Evolutionary conservation across 177 flowering plant genomes (phyloP), one percentile per base, ranked within the genome.

Genomic region (Tripterygium wilfordii): DNA sequence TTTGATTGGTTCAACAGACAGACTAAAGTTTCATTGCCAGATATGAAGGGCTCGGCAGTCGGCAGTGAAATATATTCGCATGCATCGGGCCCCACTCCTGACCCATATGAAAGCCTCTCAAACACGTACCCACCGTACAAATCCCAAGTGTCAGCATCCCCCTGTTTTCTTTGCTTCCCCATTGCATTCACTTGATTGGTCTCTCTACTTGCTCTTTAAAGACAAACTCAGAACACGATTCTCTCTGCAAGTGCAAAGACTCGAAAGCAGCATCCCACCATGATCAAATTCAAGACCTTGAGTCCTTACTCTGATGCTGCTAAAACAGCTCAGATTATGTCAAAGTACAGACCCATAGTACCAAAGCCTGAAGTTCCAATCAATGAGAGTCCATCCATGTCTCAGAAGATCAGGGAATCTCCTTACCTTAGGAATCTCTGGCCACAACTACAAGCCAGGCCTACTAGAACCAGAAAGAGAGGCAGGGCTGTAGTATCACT

Each of bases 301-400:
- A 69, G 59, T 50, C 62, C 77, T 35, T 65, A 69, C 59, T 29
- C 80, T 3, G 25, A 72, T 19, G 37, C 82, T 0, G 67, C 83
- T 0, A 82, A 77, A 53, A 79, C 87, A 0, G 96, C 94, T 17
- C 79, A 89, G 71, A 94, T 94, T 57, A 60, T 94, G 88, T 82
- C 99, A 1, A 64, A 88, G 62, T 94, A 89, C 72, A 54, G 96
- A 40, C 99, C 97, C 48, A 94, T 94, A 22, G 97, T 96, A 0
- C 99, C 99, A 0, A 94, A 72, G 60, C 99, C 99, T 10, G 80
- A 70, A 39, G 19, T 51, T 4, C 66, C 61, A 1, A 9, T 22
- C 2, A 17, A 14, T 13, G 59, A 71, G 24, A 13, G 31, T 36
- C 36, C 78, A 12, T 20, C 71, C 19, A 4, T 60, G 22, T 62